Percentiles rank a stretch among this genome's conserved stretches.
phyloP scores from a whole-genome alignment of 2,329 filamentous ascomycete genomes.

The Colletotrichum viniferum region DNA sequence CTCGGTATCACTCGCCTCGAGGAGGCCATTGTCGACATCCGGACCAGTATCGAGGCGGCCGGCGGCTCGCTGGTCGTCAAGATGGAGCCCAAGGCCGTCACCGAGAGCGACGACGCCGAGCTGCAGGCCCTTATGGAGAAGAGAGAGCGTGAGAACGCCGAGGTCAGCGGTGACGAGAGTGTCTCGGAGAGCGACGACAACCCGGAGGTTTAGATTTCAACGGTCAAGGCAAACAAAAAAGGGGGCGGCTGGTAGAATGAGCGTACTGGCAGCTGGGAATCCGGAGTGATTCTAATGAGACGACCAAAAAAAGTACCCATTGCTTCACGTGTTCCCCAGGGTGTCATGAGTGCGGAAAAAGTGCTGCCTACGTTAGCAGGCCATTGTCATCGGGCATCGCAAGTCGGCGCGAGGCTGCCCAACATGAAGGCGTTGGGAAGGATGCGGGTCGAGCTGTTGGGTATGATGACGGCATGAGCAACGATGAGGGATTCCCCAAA shows the following conservation, averaged over 20 bases:
- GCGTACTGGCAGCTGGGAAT: constrained; percentile 21
- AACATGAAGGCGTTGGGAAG: not conserved
- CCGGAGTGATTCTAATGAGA: constrained; percentile 17
- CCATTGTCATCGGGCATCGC: not conserved
- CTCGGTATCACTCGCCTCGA: constrained; percentile 84
- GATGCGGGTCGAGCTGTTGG: not conserved
- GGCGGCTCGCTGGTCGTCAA: constrained; percentile 86
- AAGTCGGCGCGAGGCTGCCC: not conserved
- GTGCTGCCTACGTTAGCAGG: not conserved
- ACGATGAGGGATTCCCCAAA: not conserved
- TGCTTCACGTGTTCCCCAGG: not conserved
- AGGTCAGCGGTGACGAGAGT: constrained; percentile 97
- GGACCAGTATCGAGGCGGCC: constrained; percentile 76
- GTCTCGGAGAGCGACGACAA: constrained; percentile 95
- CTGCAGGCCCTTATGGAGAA: constrained; percentile 99
- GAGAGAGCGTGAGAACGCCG: constrained; percentile 95
- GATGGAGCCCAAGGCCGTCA: constrained; percentile 99
- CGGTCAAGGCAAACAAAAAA: constrained; percentile 11
- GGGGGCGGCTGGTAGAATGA: constrained; percentile 22
- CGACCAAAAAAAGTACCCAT: constrained; percentile 15
- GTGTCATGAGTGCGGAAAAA: not conserved
- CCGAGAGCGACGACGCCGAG: constrained; percentile 97
- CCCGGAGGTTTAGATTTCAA: constrained; percentile 22
- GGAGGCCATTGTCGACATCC: constrained; percentile 87
- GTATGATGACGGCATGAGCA: not conserved